Evolutionary conservation across 257 asterid species (phyloP), one percentile per base, ranked within the genome.

Genomic region (Misopates orontium): DNA sequence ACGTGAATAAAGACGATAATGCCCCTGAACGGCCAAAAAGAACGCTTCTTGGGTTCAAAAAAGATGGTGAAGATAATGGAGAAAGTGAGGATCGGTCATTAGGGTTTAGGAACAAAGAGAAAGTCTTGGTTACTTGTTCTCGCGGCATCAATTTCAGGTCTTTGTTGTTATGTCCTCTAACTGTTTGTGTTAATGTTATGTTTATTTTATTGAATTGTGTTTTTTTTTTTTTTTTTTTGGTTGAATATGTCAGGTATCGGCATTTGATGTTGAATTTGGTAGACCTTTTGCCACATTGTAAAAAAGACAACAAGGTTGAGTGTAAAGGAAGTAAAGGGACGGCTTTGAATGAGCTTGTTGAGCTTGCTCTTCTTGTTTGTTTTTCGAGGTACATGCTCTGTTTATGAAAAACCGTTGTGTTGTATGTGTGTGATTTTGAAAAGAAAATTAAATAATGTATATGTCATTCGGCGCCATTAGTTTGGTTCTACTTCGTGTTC

Each of bases 321-420:
- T 82, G 95, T 11, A 94, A 90, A 83, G 87, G 72, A 74, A 84
- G 95, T 75, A 94, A 94, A 90, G 98, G 99, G 41, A 68, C 96
- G 0, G 79, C 96, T 57, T 79, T 94, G 83, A 94, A 86, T 65
- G 98, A 94, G 86, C 90, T 94, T 11, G 96, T 94, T 52, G 99
- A 94, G 88, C 87, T 90, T 90, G 96, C 75, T 82, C 92, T 4
- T 90, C 99, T 67, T 94, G 93, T 69, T 76, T 94, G 77, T 94
- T 94, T 80, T 94, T 94, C 23, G 99, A 94, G 97, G 99, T 93
- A 78, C n/a, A 56, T 22, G n/a, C n/a, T n/a, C n/a, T n/a, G n/a
- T n/a, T n/a, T n/a, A n/a, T n/a, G n/a, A n/a, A n/a, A n/a, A n/a
- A n/a, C n/a, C n/a, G n/a, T n/a, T n/a, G n/a, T n/a, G n/a, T 10